Conservation (phyloP, 2,329 filamentous ascomycete species). For the Teratosphaeria epicoccoides region DNA sequence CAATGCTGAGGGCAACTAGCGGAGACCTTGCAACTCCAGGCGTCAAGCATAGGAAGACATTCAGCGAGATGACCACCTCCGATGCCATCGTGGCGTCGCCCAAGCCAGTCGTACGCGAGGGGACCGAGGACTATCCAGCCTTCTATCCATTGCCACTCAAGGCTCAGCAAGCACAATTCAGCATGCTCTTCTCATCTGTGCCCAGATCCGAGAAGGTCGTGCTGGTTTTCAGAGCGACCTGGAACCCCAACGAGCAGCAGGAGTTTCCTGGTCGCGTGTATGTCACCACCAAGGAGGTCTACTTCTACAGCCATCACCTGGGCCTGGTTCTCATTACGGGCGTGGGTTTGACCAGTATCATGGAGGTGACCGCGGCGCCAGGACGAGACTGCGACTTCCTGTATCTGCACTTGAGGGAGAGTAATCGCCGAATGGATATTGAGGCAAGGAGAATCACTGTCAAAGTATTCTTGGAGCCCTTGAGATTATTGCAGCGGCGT, state of each 20-base stretch:
- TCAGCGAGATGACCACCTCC: constrained; percentile 14
- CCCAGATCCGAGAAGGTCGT: constrained; percentile 70
- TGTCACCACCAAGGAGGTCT: constrained; percentile 76
- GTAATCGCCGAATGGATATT: constrained; percentile 44
- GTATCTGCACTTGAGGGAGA: constrained; percentile 62
- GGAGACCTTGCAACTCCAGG: not conserved
- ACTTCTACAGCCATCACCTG: constrained; percentile 93
- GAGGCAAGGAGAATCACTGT: constrained; percentile 68
- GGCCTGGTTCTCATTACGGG: constrained; percentile 78
- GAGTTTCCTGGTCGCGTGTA: constrained; percentile 79
- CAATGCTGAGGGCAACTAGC: not conserved
- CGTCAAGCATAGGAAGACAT: constrained; percentile 20
- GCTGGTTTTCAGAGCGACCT: constrained; percentile 85
- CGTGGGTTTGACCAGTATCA: constrained; percentile 63
- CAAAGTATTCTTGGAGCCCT: constrained; percentile 84
- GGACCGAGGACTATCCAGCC: constrained; percentile 51
- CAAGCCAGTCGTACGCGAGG: constrained; percentile 2
- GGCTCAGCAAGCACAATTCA: constrained; percentile 86
- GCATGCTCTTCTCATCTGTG: constrained; percentile 77
- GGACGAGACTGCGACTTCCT: constrained; percentile 90
- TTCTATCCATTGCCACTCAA: constrained; percentile 64
- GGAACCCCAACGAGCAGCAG: constrained; percentile 65
- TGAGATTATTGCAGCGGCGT: constrained; percentile 69
- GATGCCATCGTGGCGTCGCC: not conserved
- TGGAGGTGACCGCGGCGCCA: constrained; percentile 79